These are phyloP conservation scores for Cryptosporidium sp. DNA, from an alignment of 169 alveolate genomes.

Conservation along the genomic window DNA sequence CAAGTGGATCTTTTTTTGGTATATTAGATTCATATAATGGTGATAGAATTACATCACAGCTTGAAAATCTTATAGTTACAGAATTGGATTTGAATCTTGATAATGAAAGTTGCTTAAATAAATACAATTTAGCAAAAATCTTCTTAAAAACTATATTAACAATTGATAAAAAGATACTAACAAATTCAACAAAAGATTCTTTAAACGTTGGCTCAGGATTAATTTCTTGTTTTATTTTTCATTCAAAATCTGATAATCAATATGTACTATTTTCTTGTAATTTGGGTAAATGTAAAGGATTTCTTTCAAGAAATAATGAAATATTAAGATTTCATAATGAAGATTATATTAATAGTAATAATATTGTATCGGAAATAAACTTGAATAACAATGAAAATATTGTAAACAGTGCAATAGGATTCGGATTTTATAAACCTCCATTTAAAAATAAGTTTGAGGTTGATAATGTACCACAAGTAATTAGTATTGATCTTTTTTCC, in stretches of 20 bases:
- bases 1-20: slow-evolving; percentile 63
- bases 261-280: slow-evolving; percentile 46
- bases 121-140: slow-evolving; percentile 21
- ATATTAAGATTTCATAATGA: slow-evolving; percentile 16
- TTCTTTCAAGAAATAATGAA: slow-evolving; percentile 39
- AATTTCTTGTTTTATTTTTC: slow-evolving; percentile 39
- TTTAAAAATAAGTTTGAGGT: slow-evolving; percentile 16
- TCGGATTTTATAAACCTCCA: slow-evolving; percentile 66
- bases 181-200: not conserved
- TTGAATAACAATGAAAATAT: not conserved
- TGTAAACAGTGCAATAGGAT: slow-evolving; percentile 36
- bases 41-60: not conserved
- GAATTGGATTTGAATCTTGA: slow-evolving; percentile 22
- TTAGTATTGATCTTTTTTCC: slow-evolving; percentile 42
- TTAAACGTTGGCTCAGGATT: slow-evolving; percentile 43
- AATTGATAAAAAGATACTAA: slow-evolving; percentile 27
- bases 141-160: slow-evolving; percentile 26
- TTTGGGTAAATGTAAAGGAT: slow-evolving; percentile 41
- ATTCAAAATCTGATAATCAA: slow-evolving; percentile 2
- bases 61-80: slow-evolving; percentile 7
- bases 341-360: not conserved
- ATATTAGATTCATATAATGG: slow-evolving; percentile 42
- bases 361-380: not conserved
- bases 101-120: not conserved
- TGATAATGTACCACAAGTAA: slow-evolving; percentile 49